Evolutionary conservation across 2,329 filamentous ascomycete species (phyloP).

Genomic region (Daldinia sp.): DNA sequence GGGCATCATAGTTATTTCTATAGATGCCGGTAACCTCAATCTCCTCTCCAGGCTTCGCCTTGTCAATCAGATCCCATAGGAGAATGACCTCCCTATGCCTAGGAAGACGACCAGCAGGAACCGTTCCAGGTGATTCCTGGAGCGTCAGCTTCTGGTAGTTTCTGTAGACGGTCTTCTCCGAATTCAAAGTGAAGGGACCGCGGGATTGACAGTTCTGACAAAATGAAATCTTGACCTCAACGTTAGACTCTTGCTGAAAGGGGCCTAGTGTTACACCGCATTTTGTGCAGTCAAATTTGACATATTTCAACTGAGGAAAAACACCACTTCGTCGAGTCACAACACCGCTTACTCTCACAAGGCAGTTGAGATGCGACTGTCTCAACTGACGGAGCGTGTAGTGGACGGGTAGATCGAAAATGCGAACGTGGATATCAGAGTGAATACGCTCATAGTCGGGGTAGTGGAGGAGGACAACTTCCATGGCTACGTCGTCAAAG

Average conservation of each 20-base stretch:
- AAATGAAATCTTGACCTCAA: constrained; percentile 95
- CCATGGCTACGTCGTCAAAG: constrained; percentile 96
- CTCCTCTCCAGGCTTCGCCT: constrained; percentile 95
- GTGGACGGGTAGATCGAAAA: constrained; percentile 91
- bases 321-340: constrained; percentile 94
- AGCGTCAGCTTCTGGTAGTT: constrained; percentile 99
- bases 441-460: constrained; percentile 98
- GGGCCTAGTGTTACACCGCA: constrained; percentile 91
- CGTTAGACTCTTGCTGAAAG: constrained; percentile 96
- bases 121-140: constrained; percentile 95
- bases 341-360: constrained; percentile 93
- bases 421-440: constrained; percentile 95
- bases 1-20: constrained; percentile 97
- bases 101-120: constrained; percentile 92
- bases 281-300: constrained; percentile 97
- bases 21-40: constrained; percentile 97
- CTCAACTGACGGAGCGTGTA: constrained; percentile 95
- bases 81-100: constrained; percentile 94
- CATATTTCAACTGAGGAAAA: constrained; percentile 97
- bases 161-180: constrained; percentile 96
- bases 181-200: constrained; percentile 94
- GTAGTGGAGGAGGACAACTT: constrained; percentile 94
- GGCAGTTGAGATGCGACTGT: constrained; percentile 93
- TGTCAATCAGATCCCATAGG: constrained; percentile 96
- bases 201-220: constrained; percentile 96